Percentiles rank a stretch among this genome's conserved stretches.
Evolutionary conservation across 805 yeast species (phyloP).

Genomic region (Kazachstania martiniae): DNA sequence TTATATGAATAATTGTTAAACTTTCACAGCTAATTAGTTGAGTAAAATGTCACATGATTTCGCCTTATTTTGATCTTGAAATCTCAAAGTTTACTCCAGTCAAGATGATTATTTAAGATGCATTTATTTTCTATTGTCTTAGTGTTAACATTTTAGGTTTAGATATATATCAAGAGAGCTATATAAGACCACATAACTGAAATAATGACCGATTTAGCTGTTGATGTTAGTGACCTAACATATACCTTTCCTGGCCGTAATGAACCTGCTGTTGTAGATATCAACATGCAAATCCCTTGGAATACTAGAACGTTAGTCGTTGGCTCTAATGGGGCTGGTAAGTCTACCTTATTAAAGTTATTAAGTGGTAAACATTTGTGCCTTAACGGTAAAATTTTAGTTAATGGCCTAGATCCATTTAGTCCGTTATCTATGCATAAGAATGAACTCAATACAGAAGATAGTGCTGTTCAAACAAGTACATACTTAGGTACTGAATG

Average conservation of each 20-base stretch:
- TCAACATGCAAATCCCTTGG: conserved; percentile 52
- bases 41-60: too few species aligned
- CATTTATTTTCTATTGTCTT: too few species aligned
- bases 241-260: conserved; percentile 55
- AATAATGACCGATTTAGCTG: conserved; percentile 26
- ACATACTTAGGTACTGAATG: conserved; percentile 95
- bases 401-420: conserved; percentile 89
- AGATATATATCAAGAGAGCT: too few species aligned
- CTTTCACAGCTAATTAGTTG: too few species aligned
- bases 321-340: conserved; percentile 98
- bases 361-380: conserved; percentile 88
- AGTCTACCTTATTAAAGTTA: conserved; percentile 74
- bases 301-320: conserved; percentile 67
- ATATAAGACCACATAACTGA: background rate
- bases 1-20: too few species aligned
- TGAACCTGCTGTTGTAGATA: conserved; percentile 55
- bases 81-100: too few species aligned
- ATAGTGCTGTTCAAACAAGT: conserved; percentile 35
- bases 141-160: too few species aligned
- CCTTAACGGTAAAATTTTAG: conserved; percentile 51
- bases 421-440: conserved; percentile 34
- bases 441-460: conserved; percentile 29
- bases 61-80: too few species aligned
- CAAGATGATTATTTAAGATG: too few species aligned
- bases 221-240: conserved; percentile 51